Percentiles rank a stretch among this genome's conserved stretches.
phyloP scores from a whole-genome alignment of 257 asterid genomes.

The Apocynum venetum region DNA sequence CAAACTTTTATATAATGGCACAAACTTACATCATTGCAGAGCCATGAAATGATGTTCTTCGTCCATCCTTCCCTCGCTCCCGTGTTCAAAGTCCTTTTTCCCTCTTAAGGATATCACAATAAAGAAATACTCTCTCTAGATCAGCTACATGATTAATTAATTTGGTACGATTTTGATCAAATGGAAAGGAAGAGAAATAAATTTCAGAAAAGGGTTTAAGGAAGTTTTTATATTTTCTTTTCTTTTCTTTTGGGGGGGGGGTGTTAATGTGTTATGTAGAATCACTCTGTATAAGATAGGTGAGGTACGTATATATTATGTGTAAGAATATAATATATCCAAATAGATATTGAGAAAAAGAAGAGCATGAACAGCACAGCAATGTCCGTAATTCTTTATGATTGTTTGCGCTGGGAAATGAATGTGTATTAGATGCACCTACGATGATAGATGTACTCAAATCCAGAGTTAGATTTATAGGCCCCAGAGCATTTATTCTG shows the following conservation, averaged over 20 bases:
- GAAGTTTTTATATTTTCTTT: no score
- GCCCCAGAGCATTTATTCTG: conserved; percentile 11
- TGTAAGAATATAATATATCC: no score
- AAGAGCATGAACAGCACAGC: no score
- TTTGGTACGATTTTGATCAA: not conserved
- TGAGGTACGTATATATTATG: no score
- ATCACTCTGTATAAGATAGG: no score
- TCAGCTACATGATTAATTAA: not conserved
- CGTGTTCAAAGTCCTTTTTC: not conserved
- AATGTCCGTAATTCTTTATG: no score
- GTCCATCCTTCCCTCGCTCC: not conserved
- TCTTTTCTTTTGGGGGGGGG: no score
- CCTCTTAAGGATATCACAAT: not conserved
- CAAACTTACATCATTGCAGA: conserved; percentile 6
- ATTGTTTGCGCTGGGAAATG: not conserved
- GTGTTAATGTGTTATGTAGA: no score
- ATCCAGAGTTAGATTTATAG: conserved; percentile 10
- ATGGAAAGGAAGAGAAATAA: no score
- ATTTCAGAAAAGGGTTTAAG: no score
- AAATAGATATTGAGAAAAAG: no score
- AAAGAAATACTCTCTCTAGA: not conserved
- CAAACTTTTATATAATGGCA: not conserved
- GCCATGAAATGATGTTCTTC: not conserved
- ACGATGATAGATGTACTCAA: not conserved
- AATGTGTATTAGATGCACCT: not conserved